Evolutionary conservation across 768 basidiomycete species (phyloP), one percentile per base, ranked within the genome.

Genomic region (Kwoniella europaea): DNA sequence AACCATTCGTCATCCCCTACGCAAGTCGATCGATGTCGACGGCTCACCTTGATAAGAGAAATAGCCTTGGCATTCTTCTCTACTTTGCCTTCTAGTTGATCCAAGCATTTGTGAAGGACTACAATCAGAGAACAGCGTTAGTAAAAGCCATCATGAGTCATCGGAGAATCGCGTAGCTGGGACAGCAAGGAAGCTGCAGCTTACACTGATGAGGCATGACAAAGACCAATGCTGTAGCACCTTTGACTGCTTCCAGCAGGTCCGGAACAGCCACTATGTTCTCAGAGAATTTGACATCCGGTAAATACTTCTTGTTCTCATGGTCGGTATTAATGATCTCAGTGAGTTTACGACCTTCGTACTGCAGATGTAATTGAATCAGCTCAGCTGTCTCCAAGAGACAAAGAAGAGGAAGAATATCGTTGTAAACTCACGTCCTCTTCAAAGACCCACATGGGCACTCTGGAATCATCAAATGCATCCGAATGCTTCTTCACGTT

Each of bases 161-260:
- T 18, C 16, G n/a, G 18, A 22, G 65, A 67, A 55, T 9, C 12
- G 1, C 5, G 58, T 50, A 24, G n/a, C 41, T 16, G 53, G 22
- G 18, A 55, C 2, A 15, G 16, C 24, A 35, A 58, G 46, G n/a
- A 22, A 10, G 57, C 71, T 27, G 10, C 24, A 41, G 81, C 79
- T 72, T 64, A 81, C 81, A 83, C 76, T 86, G 86, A 71, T 87
- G 86, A n/a, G 86, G 86, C 65, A 85, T 76, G 50, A 87, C 86
- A 59, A 87, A 85, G 54, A 87, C 81, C 60, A 87, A 68, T 0
- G 84, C 85, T 12, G 85, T 86, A 10, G 85, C 86, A 24, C 79
- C 86, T 65, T 85, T 79, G 68, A 86, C 76, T 2, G 85, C 82
- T 67, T 86, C 82, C 20, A 74, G 65, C 2, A 87, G 59, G 70